Base-by-base conservation (phyloP, 371 early-diverging fungal genomes). In the Mortierella sp. region DNA sequence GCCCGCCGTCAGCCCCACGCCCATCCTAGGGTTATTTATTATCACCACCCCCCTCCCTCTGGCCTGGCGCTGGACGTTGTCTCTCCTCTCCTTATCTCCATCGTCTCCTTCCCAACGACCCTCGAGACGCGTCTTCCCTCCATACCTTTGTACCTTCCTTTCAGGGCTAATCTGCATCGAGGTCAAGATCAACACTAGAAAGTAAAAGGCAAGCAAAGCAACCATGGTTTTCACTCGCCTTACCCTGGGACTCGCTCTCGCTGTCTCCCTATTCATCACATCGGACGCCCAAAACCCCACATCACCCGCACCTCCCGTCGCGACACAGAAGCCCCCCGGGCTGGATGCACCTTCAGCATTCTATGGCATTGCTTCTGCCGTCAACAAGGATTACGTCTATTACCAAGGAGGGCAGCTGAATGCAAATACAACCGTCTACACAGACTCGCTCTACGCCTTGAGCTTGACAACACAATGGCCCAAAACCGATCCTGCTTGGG, bases 321-420 rank as follows among this genome's bases (percentile, higher is more conserved):
- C n/a, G n/a, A n/a, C n/a, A n/a, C n/a, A n/a, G n/a, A 49, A 34
- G 6, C 26, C 9, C 2, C 68, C n/a, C 3, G 5, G 24, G 45
- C 54, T 62, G 31, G 39, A 58, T 28, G 57, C 50, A 7, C 72
- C 72, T 19, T 30, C 18, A 1, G 68, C 51, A 4, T 68, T 74
- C 31, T 0, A 45, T 18, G 50, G 51, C 5, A 2, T 68, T 24
- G 69, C 74, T 23, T 64, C 74, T 1, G 58, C 58, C 2, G 7
- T 58, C 13, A 52, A 31, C 48, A 64, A 57, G 2, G 59, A 68
- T 48, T 23, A 16, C 19, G 46, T 68, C 51, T 68, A 38, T 18
- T 64, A 49, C 42, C 69, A 74, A 13, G 74, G 74, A 38, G 74
- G 74, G 34, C 63, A 48, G 38, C 24, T 72, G 26, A 67, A 67